Conservation (phyloP, 1,284 basidiomycete species). For the Naganishia albida region DNA sequence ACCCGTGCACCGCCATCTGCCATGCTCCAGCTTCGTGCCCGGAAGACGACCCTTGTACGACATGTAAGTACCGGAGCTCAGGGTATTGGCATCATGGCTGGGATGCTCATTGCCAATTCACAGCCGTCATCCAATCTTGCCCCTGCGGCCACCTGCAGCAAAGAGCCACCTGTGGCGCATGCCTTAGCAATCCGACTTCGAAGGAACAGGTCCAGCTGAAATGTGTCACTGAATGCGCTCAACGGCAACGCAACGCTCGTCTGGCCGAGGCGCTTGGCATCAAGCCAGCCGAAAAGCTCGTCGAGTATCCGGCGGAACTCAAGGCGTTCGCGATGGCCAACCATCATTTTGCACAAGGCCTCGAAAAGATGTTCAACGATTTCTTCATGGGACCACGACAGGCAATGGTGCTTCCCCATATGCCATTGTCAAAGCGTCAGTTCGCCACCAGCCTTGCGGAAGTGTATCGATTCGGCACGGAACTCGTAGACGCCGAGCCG, state of each 20-base stretch:
- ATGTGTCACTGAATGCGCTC: constrained; percentile 75
- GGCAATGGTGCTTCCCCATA: constrained; percentile 74
- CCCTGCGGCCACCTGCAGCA: constrained; percentile 77
- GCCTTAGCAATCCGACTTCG: constrained; percentile 56
- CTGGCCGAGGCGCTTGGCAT: constrained; percentile 88
- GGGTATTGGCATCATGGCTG: too few relatives aligned
- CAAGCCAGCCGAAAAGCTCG: constrained; percentile 52
- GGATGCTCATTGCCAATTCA: too few relatives aligned
- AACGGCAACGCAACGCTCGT: constrained; percentile 78
- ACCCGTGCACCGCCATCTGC: constrained; percentile 73
- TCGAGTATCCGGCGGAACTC: constrained; percentile 60
- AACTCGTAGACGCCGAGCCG: constrained; percentile 82
- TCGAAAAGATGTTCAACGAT: constrained; percentile 76
- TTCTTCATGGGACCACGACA: constrained; percentile 70
- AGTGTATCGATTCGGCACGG: constrained; percentile 75
- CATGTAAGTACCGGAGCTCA: constrained; percentile 33
- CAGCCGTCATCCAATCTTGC: constrained; percentile 68
- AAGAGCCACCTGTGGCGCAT: constrained; percentile 67
- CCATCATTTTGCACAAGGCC: constrained; percentile 65
- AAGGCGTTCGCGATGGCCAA: constrained; percentile 64
- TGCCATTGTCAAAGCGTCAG: constrained; percentile 72
- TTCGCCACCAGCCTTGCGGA: constrained; percentile 74
- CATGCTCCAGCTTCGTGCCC: constrained; percentile 82
- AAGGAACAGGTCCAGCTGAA: constrained; percentile 60
- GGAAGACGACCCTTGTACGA: constrained; percentile 72